Base-by-base conservation (phyloP, 2,329 filamentous ascomycete genomes). In the Fusarium anthophilum region DNA sequence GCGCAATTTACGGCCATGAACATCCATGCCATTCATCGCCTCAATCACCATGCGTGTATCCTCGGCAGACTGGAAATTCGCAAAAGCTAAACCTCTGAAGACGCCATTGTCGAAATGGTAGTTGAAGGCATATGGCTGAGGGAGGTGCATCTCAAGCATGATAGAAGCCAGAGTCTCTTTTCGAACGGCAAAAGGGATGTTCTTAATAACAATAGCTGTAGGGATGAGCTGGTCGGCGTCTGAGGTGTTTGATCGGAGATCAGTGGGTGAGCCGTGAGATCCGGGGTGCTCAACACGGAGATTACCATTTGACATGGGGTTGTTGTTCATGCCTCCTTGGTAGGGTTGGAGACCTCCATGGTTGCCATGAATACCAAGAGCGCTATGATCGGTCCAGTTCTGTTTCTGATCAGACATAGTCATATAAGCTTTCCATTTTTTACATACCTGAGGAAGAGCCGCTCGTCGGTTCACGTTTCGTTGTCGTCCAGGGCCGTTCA, bases 71-170 rank as follows among this genome's bases (percentile, higher is more conserved):
- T 96, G 97, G 82, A 98, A 99, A 84, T 99, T 99, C 80, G 96
- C 96, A 85, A 99, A 99, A 5, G 96, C 96, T 58, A 99, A 87
- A 12, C 96, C 96, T 66, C 96, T 89, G 86, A 99, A 99, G 35
- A 99, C 95, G 35, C 96, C 96, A 79, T 97, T 97, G 81, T 99
- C 96, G 80, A 99, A 99, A 83, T 99, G 96, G 80, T 99, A 98
- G 87, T 99, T 99, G 88, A 99, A 99, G 18, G 96, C 96, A 80
- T 99, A 99, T 0, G 96, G 96, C 76, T 98, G 90, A 3, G 96
- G 96, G 44, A 99, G 89, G 76, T 94, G 93, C 88, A 98, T 90
- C 26, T 98, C 94, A 14, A 95, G 94, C 96, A 99, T 99, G 76
- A 98, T 89, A 72, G 92, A 91, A 39, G 97, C 94, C 44, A 99